Conservation (phyloP, 2,329 filamentous ascomycete species). For the Akanthomyces lecanii region DNA sequence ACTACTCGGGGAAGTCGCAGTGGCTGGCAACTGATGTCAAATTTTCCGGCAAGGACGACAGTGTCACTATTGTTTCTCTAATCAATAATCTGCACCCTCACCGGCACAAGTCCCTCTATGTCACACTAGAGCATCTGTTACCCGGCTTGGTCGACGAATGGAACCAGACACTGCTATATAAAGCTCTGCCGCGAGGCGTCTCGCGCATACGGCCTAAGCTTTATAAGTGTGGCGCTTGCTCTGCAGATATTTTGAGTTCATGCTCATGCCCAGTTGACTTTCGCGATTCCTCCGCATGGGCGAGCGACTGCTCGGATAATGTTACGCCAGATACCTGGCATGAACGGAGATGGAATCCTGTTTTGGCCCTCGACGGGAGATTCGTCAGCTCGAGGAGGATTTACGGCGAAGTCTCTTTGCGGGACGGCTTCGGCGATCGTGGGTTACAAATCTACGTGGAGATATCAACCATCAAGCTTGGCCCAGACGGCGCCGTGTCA, state of each 20-base stretch:
- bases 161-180: neutral
- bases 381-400: neutral
- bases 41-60: neutral
- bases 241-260: neutral
- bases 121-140: neutral
- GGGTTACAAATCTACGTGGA: constrained; percentile 4
- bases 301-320: neutral
- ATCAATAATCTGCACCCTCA: constrained; percentile 1
- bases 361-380: neutral
- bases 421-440: neutral
- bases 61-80: neutral
- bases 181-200: neutral
- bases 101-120: neutral
- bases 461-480: neutral
- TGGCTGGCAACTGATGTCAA: constrained; percentile 1
- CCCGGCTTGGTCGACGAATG: neutral
- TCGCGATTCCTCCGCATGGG: neutral
- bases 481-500: neutral
- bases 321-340: neutral
- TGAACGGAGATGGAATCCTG: neutral
- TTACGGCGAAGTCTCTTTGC: neutral
- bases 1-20: neutral
- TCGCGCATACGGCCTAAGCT: neutral
- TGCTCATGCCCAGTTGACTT: neutral
- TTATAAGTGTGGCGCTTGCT: neutral